Evolutionary conservation across 495 filamentous ascomycete species (phyloP).

Genomic region (Hyaloscypha finlandica): DNA sequence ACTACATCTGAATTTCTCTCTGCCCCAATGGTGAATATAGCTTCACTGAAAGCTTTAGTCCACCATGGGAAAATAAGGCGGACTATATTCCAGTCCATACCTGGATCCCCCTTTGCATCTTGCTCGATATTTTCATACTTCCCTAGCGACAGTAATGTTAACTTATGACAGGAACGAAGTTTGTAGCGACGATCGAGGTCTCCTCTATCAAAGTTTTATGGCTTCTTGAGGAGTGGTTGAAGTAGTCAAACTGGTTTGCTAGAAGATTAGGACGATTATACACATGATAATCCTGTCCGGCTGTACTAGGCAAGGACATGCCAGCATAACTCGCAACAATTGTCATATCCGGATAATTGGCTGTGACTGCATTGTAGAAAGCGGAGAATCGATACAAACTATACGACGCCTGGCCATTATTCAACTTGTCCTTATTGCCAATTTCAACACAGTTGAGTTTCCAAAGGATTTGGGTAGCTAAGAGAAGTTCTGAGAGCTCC

Average conservation of each 20-base stretch:
- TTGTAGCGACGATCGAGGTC: no score
- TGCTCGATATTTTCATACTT: no score
- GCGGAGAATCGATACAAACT: conserved; percentile 48
- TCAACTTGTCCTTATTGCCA: conserved; percentile 58
- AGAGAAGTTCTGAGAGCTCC: conserved; percentile 20
- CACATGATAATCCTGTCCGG: conserved; percentile 19
- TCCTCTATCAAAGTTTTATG: no score
- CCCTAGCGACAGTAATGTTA: no score
- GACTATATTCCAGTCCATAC: background rate
- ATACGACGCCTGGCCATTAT: conserved; percentile 32
- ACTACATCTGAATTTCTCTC: conserved; percentile 58
- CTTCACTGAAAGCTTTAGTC: conserved; percentile 49
- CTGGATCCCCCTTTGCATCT: no score
- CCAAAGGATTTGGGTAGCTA: conserved; percentile 20
- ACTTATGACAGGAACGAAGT: no score
- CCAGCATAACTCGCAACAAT: conserved; percentile 44
- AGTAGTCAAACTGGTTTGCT: conserved; percentile 41
- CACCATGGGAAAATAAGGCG: conserved; percentile 13
- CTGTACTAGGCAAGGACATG: conserved; percentile 2
- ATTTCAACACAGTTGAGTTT: conserved; percentile 18
- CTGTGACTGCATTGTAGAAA: conserved; percentile 52
- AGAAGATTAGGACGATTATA: conserved; percentile 49
- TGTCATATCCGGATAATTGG: conserved; percentile 47
- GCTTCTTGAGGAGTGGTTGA: no score
- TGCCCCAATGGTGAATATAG: conserved; percentile 57